A percentile compares a stretch with the other conserved stretches of the same genome.
These are phyloP conservation scores for Cystobasidium pallidum DNA, from an alignment of 1,284 basidiomycete genomes.

Conservation along the genomic window DNA sequence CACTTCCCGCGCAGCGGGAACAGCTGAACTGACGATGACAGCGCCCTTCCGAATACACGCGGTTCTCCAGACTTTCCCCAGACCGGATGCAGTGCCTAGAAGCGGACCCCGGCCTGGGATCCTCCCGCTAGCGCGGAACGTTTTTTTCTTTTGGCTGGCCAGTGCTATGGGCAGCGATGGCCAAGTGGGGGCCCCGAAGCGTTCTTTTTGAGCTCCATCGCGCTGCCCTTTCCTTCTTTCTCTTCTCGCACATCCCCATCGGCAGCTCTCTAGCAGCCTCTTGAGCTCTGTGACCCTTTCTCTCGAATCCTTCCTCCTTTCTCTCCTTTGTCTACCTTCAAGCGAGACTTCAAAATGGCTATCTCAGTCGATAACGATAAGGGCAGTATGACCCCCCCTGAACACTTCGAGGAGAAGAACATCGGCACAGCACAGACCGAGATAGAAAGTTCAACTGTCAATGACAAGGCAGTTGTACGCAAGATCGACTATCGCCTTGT, in stretches of 20 bases:
- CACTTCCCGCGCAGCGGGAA: neutral
- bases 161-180: neutral
- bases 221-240: conserved; percentile 1
- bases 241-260: neutral
- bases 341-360: neutral
- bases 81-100: conserved; percentile 10
- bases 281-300: no score
- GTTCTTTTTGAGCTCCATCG: neutral
- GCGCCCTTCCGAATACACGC: neutral
- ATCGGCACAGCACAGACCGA: neutral
- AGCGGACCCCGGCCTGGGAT: neutral
- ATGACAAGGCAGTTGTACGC: conserved; percentile 42
- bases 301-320: neutral
- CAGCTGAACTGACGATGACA: neutral
- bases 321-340: neutral
- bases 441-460: conserved; percentile 19
- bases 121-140: conserved; percentile 15
- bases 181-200: conserved; percentile 13
- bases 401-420: conserved; percentile 22
- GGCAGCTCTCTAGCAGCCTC: no score
- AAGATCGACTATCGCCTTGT: conserved; percentile 52
- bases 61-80: neutral
- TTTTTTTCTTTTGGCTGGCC: neutral
- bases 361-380: conserved; percentile 10
- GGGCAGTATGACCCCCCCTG: conserved; percentile 3